Evolutionary conservation across 2,329 filamentous ascomycete genomes (phyloP).

Genomic region (Diaporthe ampelina): DNA sequence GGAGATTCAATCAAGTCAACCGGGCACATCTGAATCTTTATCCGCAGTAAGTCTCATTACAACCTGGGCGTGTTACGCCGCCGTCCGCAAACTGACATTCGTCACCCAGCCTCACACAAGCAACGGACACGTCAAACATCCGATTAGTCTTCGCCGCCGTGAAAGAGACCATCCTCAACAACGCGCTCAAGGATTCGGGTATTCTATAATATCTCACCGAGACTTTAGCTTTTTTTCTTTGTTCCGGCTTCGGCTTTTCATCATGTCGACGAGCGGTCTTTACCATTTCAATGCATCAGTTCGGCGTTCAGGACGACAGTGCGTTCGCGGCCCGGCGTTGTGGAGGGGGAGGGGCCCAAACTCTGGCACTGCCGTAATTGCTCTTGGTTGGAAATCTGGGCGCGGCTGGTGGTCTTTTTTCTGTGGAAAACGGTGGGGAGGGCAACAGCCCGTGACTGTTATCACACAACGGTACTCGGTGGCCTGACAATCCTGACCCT

Average conservation of each 20-base stretch:
- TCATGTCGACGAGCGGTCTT: slow-evolving; percentile 41
- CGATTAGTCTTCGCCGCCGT: slow-evolving; percentile 97
- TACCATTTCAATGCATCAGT: slow-evolving; percentile 41
- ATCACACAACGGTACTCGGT: slow-evolving; percentile 12
- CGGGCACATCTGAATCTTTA: slow-evolving; percentile 95
- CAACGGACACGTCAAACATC: slow-evolving; percentile 98
- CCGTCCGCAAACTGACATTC: slow-evolving; percentile 43
- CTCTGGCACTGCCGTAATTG: slow-evolving; percentile 21
- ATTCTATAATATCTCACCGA: slow-evolving; percentile 75
- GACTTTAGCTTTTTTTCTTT: slow-evolving; percentile 30
- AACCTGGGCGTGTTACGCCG: not conserved
- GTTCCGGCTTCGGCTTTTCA: slow-evolving; percentile 31
- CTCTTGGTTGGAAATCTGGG: slow-evolving; percentile 28
- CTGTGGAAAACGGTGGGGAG: slow-evolving; percentile 13
- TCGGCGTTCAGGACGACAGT: slow-evolving; percentile 41
- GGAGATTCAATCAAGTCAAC: slow-evolving; percentile 99
- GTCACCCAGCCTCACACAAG: slow-evolving; percentile 86
- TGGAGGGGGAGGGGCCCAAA: slow-evolving; percentile 1
- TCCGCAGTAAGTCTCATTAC: slow-evolving; percentile 81
- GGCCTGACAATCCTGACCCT: slow-evolving; percentile 17
- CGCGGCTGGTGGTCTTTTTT: slow-evolving; percentile 3
- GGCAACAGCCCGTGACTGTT: slow-evolving; percentile 17
- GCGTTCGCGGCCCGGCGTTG: slow-evolving; percentile 39
- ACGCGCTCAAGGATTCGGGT: slow-evolving; percentile 96
- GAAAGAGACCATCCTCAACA: slow-evolving; percentile 98